Evolutionary conservation across 441 rosid species (phyloP), one percentile per base, ranked within the genome.

Genomic region (Geranium incanum): DNA sequence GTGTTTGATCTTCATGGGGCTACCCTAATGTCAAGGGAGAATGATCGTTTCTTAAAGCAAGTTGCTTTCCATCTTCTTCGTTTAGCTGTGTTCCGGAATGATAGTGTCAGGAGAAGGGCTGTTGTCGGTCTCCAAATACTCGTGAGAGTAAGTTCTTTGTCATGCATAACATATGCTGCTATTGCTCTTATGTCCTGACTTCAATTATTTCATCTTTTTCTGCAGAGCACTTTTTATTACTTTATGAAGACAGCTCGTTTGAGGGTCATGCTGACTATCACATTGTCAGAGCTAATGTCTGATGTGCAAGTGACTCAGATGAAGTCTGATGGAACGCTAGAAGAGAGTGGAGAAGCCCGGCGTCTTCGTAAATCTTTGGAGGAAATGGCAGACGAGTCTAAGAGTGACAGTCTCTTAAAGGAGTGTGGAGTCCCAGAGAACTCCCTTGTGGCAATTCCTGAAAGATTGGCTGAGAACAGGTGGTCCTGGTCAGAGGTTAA

Each of bases 21-120:
- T 70, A 95, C 92, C 60, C 83, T 95, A 67, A 91, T 95, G 93
- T 93, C 99, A 52, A 91, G 99, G 88, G 99, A 95, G 82, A 95
- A 95, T 70, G 99, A 95, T 78, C 96, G 99, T 43, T 95, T 95
- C 88, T 80, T 95, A 78, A 95, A 95, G 86, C 99, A 95, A 83
- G 89, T 89, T 68, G 95, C 98, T 72, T 91, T 94, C 79, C 97
- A 93, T 82, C 97, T 93, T 76, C 97, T 93, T 77, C 87, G 98
- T 67, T 95, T 93, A 77, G 93, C 86, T 48, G 96, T 95, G 81
- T 95, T 93, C 82, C 89, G 97, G 76, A 95, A 95, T 79, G 97
- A 88, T 70, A 95, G 86, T 79, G 81, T 95, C 75, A 88, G 97
- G 82, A 95, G 79, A 89, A 87, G 95, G 80, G 99, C 99, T 78